phyloP scores from a whole-genome alignment of 306 rosid genomes.

The Alnus glutinosa region DNA sequence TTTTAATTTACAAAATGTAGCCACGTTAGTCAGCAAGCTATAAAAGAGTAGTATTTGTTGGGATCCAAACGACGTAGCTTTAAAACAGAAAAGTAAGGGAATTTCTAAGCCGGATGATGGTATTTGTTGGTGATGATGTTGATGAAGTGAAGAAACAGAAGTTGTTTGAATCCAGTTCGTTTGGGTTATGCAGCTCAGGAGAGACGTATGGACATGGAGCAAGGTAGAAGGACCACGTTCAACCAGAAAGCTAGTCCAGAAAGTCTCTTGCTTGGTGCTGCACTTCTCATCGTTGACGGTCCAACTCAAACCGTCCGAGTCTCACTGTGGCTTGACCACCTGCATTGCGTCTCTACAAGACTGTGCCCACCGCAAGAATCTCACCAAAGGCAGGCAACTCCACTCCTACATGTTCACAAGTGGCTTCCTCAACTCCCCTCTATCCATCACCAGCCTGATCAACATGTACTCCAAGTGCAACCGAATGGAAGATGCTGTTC shows the following conservation, averaged over 20 bases:
- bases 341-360: conserved; percentile 62
- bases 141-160: too few species aligned
- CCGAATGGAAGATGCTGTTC: conserved; percentile 47
- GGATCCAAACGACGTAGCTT: too few species aligned
- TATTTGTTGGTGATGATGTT: too few species aligned
- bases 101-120: too few species aligned
- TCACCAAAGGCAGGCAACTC: conserved; percentile 54
- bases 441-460: conserved; percentile 68
- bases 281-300: conserved; percentile 33
- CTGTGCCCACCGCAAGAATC: conserved; percentile 53
- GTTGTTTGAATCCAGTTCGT: neutral
- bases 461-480: conserved; percentile 84
- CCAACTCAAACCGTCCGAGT: neutral
- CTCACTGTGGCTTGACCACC: conserved; percentile 31
- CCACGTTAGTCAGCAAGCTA: too few species aligned
- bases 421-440: conserved; percentile 56
- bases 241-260: conserved; percentile 16
- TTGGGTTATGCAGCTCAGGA: neutral
- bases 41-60: too few species aligned
- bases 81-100: too few species aligned
- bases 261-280: conserved; percentile 21
- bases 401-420: conserved; percentile 53
- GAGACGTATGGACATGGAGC: neutral
- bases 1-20: too few species aligned
- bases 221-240: conserved; percentile 1